Conservation (phyloP, 345 rosid species). For the Brassica napus region DNA sequence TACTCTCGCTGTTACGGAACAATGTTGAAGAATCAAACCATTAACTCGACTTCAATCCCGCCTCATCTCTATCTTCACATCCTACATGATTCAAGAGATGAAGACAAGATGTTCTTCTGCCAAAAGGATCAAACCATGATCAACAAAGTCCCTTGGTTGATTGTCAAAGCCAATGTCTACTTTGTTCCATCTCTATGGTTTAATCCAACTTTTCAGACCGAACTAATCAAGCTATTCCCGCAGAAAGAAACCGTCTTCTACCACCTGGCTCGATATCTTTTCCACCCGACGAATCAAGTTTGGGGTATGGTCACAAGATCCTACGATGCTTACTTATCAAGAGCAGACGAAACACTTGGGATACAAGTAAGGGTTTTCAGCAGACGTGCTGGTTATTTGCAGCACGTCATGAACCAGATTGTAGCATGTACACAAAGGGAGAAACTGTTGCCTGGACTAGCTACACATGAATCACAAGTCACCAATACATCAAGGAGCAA, state of each 20-base stretch:
- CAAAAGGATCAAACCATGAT: constrained; percentile 49
- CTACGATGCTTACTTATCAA: constrained; percentile 38
- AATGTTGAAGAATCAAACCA: constrained; percentile 22
- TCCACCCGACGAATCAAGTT: constrained; percentile 64
- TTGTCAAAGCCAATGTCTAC: constrained; percentile 59
- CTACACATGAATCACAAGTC: constrained; percentile 35
- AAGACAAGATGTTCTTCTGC: constrained; percentile 63
- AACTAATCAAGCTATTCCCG: constrained; percentile 50
- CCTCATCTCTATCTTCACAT: constrained; percentile 54
- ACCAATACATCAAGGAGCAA: constrained; percentile 43
- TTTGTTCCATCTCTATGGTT: constrained; percentile 58
- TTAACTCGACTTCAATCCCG: constrained; percentile 28
- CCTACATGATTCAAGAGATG: constrained; percentile 50
- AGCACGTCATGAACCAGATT: constrained; percentile 41
- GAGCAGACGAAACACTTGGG: constrained; percentile 45
- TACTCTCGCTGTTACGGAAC: constrained; percentile 27
- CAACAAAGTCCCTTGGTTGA: constrained; percentile 58
- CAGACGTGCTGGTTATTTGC: constrained; percentile 13
- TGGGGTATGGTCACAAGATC: constrained; percentile 53
- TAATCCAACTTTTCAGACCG: constrained; percentile 46
- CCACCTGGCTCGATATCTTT: constrained; percentile 59
- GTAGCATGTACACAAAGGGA: constrained; percentile 36
- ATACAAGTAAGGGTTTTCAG: constrained; percentile 43
- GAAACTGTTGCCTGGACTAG: constrained; percentile 38
- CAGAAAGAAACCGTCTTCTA: constrained; percentile 59